Base-by-base conservation (phyloP, 108 stramenopile genomes). In the Cyclotella cryptica region DNA sequence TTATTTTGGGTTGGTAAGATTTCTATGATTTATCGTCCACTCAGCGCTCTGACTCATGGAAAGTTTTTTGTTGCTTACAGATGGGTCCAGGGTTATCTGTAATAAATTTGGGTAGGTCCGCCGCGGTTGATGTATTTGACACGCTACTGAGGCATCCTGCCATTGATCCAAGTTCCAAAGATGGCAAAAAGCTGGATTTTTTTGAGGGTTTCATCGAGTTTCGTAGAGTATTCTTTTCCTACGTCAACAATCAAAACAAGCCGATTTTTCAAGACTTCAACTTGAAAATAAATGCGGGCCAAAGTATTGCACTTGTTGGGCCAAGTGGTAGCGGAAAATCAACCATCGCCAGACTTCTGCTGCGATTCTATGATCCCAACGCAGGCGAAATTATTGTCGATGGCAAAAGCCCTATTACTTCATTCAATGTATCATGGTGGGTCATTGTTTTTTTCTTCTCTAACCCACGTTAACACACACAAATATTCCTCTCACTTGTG, bases 351-450 rank as follows among this genome's bases (percentile, higher is more conserved):
- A 69, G 80, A 2, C 86, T 96, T 11, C 57, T 96, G 0, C 83
- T 93, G 35, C 84, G 95, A 11, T 94, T 92, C 55, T 94, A 94
- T 68, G 89, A 94, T 61, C 84, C 86, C 19, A 67, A 66, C 57
- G 57, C 61, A 22, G 92, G 92, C 19, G 65, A 66, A 24, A 64
- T 92, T 19, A 53, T 80, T 17, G 64, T 89, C 39, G 90, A 86
- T 61, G 90, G 84, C 22, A 54, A 66, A 44, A 80, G 91, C 64
- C 74, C 86, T 62, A 78, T 93, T 41, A 65, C 66, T 22, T 76
- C 84, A 26, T 41, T 93, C 30, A 86, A 96, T 69, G 72, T 92
- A 39, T 69, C 55, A 28, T 86, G 87, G 84, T 81, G 3, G 8
- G 49, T 51, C 3, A 51, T 19, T 51, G 35, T 35, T 35, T 35